phyloP scores from a whole-genome alignment of 202 grass and related monocot species.

The Cymbopogon flexuosus region DNA sequence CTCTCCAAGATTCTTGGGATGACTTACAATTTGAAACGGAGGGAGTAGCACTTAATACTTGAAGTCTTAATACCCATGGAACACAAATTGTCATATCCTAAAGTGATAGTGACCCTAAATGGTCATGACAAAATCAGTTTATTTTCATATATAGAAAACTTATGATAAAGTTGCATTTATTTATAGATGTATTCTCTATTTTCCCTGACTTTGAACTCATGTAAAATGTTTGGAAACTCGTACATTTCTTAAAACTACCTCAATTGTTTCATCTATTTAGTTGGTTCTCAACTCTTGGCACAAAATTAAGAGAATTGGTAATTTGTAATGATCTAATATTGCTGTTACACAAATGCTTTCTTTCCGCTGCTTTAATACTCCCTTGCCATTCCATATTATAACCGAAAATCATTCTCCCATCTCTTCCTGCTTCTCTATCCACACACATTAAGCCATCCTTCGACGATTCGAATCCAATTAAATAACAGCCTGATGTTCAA shows the following conservation, averaged over 20 bases:
- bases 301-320: neutral
- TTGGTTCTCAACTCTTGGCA: neutral
- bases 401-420: neutral
- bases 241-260: constrained; percentile 17
- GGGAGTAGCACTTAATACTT: neutral
- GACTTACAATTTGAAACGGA: too few species aligned
- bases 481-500: constrained; percentile 6
- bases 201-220: neutral
- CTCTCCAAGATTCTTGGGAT: too few species aligned
- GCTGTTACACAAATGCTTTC: neutral
- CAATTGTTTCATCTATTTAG: constrained; percentile 1
- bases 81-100: neutral
- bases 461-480: neutral
- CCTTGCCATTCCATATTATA: constrained; percentile 6
- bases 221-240: neutral
- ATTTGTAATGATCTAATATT: neutral
- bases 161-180: constrained; percentile 4
- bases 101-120: neutral
- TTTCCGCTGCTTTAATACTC: neutral
- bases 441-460: neutral
- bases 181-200: neutral
- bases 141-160: neutral
- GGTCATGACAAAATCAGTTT: neutral
- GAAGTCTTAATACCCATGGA: neutral
- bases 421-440: constrained; percentile 12